These are phyloP conservation scores for Malus hybrid DNA, from an alignment of 331 rosid genomes.

Conservation along the genomic window DNA sequence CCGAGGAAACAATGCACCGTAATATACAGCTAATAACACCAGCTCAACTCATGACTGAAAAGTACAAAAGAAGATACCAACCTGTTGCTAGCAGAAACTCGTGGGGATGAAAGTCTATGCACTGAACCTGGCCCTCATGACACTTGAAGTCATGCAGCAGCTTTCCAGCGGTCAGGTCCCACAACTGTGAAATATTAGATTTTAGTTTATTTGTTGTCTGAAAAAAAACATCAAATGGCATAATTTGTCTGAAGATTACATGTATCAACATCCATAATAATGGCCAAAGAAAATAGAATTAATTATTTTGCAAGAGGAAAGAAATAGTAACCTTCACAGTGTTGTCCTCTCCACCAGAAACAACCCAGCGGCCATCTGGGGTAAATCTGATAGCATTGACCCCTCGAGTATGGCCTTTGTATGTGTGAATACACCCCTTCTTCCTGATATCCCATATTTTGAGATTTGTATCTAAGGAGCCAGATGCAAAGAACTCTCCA, in stretches of 20 bases:
- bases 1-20: neutral
- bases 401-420: slow-evolving; percentile 99
- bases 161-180: slow-evolving; percentile 99
- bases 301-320: neutral
- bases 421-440: slow-evolving; percentile 97
- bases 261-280: neutral
- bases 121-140: slow-evolving; percentile 94
- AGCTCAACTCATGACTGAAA: neutral
- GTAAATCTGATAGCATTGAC: slow-evolving; percentile 96
- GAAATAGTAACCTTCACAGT: slow-evolving; percentile 74
- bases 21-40: neutral
- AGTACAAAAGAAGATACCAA: slow-evolving; percentile 15
- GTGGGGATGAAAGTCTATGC: slow-evolving; percentile 96
- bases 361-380: slow-evolving; percentile 99
- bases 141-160: slow-evolving; percentile 85
- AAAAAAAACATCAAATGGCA: neutral
- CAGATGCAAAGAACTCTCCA: slow-evolving; percentile 98
- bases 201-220: neutral
- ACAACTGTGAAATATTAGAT: slow-evolving; percentile 47
- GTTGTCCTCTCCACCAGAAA: slow-evolving; percentile 99
- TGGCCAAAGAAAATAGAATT: neutral
- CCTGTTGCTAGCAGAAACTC: slow-evolving; percentile 98
- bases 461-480: slow-evolving; percentile 91
- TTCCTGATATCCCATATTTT: slow-evolving; percentile 99
- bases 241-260: neutral